A percentile compares a stretch with the other conserved stretches of the same genome.
phyloP scores from a whole-genome alignment of 139 green algal species.

The Micractinium conductrix region DNA sequence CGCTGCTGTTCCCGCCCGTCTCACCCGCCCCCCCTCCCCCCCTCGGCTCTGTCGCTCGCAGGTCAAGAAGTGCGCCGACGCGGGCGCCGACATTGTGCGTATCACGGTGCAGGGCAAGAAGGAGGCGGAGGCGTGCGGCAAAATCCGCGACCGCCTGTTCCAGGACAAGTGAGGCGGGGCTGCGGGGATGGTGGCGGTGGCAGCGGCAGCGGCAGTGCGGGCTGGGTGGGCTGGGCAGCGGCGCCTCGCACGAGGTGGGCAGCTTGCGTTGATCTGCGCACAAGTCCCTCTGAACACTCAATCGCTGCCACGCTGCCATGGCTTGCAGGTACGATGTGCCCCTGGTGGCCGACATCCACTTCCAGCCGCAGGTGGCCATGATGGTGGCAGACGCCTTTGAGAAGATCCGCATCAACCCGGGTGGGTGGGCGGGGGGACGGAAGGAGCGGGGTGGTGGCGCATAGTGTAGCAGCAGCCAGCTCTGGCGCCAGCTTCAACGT shows the following conservation, averaged over 20 bases:
- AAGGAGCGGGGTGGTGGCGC: background rate
- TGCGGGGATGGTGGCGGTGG: background rate
- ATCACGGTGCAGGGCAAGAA: constrained; percentile 97
- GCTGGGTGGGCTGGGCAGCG: too few species aligned
- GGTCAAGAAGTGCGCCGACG: constrained; percentile 97
- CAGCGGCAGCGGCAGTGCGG: background rate
- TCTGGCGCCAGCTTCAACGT: background rate
- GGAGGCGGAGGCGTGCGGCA: constrained; percentile 94
- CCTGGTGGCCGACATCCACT: constrained; percentile 99
- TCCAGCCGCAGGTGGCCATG: constrained; percentile 95
- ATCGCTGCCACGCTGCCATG: too few species aligned
- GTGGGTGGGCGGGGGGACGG: background rate
- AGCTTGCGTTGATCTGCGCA: too few species aligned
- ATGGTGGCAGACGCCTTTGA: constrained; percentile 99
- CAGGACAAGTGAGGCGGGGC: constrained; percentile 72
- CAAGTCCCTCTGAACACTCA: too few species aligned
- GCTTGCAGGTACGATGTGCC: constrained; percentile 90
- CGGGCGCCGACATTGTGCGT: constrained; percentile 94
- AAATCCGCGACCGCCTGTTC: constrained; percentile 95
- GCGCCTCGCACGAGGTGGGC: too few species aligned
- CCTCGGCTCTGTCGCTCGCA: constrained; percentile 50
- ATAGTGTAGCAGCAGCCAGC: background rate
- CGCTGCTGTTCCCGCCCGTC: background rate
- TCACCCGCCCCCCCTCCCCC: background rate
- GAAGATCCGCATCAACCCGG: constrained; percentile 95